Evolutionary conservation across 371 early-diverging fungal genomes (phyloP).

Genomic region (Mycotypha africana): DNA sequence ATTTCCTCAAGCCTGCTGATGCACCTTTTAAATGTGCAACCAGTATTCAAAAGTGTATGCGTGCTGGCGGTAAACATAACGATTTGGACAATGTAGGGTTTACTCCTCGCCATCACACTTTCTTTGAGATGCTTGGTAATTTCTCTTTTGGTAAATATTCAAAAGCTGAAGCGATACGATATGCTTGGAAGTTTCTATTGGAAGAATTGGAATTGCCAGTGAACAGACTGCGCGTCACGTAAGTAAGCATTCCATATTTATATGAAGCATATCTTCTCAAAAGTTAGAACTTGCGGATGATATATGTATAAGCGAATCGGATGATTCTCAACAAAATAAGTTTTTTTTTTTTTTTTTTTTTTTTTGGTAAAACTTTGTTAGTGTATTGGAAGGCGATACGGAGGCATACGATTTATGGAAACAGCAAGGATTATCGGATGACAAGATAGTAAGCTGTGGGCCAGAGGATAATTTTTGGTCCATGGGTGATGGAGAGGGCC

Average conservation of each 20-base stretch:
- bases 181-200: slow-evolving; percentile 71
- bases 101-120: slow-evolving; percentile 77
- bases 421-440: slow-evolving; percentile 54
- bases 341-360: too few species aligned
- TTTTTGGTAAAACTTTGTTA: slow-evolving; percentile 10
- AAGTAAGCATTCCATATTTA: slow-evolving; percentile 12
- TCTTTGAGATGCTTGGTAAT: slow-evolving; percentile 84
- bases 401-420: slow-evolving; percentile 66
- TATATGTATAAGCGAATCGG: not conserved
- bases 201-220: slow-evolving; percentile 57
- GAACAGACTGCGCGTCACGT: slow-evolving; percentile 63
- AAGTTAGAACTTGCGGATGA: too few species aligned
- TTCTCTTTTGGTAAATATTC: slow-evolving; percentile 73
- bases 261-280: too few species aligned
- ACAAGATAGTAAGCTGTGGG: slow-evolving; percentile 54
- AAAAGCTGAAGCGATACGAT: slow-evolving; percentile 55
- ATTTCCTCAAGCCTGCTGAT: slow-evolving; percentile 57
- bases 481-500: slow-evolving; percentile 82
- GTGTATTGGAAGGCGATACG: slow-evolving; percentile 61
- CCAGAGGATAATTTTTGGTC: slow-evolving; percentile 77
- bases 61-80: slow-evolving; percentile 82
- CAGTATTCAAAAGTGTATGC: slow-evolving; percentile 69
- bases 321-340: too few species aligned
- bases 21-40: slow-evolving; percentile 62
- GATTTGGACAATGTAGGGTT: slow-evolving; percentile 79